phyloP scores from a whole-genome alignment of 1,284 basidiomycete species.

The Baeospora myosura region DNA sequence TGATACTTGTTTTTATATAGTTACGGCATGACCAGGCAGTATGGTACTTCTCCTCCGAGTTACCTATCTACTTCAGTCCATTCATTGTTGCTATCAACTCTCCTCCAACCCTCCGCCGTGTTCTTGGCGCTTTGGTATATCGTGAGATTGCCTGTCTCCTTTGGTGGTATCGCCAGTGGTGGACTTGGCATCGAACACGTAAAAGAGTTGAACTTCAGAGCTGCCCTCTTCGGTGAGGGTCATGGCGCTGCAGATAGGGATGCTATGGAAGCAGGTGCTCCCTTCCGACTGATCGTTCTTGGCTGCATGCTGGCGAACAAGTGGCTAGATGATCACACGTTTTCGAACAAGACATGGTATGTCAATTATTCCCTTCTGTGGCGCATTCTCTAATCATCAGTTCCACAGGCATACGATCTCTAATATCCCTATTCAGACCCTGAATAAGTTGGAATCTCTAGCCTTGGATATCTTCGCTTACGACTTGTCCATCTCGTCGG shows the following conservation, averaged over 20 bases:
- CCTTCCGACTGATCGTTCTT: slow-evolving; percentile 71
- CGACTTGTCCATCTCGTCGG: slow-evolving; percentile 56
- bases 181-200: slow-evolving; percentile 36
- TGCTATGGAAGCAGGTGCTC: slow-evolving; percentile 46
- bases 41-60: slow-evolving; percentile 40
- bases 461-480: slow-evolving; percentile 63
- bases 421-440: slow-evolving; percentile 55
- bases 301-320: slow-evolving; percentile 87
- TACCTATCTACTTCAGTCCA: slow-evolving; percentile 61
- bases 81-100: slow-evolving; percentile 67
- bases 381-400: slow-evolving; percentile 6
- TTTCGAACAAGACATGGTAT: slow-evolving; percentile 88
- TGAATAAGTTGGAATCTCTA: slow-evolving; percentile 66
- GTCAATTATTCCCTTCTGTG: slow-evolving; percentile 19
- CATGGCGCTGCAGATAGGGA: slow-evolving; percentile 44
- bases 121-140: slow-evolving; percentile 82
- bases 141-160: slow-evolving; percentile 66
- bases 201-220: slow-evolving; percentile 59
- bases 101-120: slow-evolving; percentile 75
- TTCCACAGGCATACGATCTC: slow-evolving; percentile 67
- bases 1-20: slow-evolving; percentile 18
- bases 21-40: slow-evolving; percentile 28
- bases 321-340: slow-evolving; percentile 89
- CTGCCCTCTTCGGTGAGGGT: slow-evolving; percentile 49
- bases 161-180: slow-evolving; percentile 28